Evolutionary conservation across 2,329 filamentous ascomycete species (phyloP).

Genomic region (Emydomyces testavorans): DNA sequence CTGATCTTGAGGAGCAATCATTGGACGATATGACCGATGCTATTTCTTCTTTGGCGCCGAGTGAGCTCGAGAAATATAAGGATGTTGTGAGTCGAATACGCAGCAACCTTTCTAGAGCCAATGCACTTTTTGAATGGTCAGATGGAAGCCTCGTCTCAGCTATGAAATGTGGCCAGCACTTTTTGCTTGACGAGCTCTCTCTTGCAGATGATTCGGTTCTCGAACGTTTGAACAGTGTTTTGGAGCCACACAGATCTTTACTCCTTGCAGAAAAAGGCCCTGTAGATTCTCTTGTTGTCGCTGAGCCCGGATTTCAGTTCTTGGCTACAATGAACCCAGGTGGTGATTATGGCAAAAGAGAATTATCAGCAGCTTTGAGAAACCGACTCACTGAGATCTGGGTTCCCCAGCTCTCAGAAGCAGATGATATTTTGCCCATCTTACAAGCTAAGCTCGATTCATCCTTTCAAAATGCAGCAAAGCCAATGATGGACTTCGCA

Average conservation of each 20-base stretch:
- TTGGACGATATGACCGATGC: slow-evolving; percentile 47
- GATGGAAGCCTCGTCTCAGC: slow-evolving; percentile 89
- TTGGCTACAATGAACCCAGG: slow-evolving; percentile 98
- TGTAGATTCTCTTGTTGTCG: slow-evolving; percentile 66
- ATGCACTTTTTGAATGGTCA: slow-evolving; percentile 89
- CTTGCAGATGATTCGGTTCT: slow-evolving; percentile 94
- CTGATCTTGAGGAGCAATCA: slow-evolving; percentile 26
- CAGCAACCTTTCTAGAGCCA: slow-evolving; percentile 50
- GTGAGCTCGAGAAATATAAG: slow-evolving; percentile 37
- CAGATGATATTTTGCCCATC: slow-evolving; percentile 79
- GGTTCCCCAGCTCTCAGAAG: slow-evolving; percentile 79
- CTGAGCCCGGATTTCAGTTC: slow-evolving; percentile 75
- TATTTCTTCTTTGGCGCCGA: slow-evolving; percentile 46
- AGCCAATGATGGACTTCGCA: slow-evolving; percentile 70
- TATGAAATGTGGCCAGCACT: slow-evolving; percentile 82
- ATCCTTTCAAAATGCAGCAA: slow-evolving; percentile 47
- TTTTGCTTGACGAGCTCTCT: slow-evolving; percentile 94
- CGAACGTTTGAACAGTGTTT: slow-evolving; percentile 88
- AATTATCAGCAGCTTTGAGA: slow-evolving; percentile 83
- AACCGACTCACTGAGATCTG: slow-evolving; percentile 99
- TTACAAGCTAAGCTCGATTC: slow-evolving; percentile 60
- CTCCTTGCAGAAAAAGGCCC: slow-evolving; percentile 89
- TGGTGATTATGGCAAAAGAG: slow-evolving; percentile 95
- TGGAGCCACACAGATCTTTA: slow-evolving; percentile 77
- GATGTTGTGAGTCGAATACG: slow-evolving; percentile 37